These are phyloP conservation scores for Vaccinium corymbosum DNA, from an alignment of 148 eudicot species.

Conservation along the genomic window DNA sequence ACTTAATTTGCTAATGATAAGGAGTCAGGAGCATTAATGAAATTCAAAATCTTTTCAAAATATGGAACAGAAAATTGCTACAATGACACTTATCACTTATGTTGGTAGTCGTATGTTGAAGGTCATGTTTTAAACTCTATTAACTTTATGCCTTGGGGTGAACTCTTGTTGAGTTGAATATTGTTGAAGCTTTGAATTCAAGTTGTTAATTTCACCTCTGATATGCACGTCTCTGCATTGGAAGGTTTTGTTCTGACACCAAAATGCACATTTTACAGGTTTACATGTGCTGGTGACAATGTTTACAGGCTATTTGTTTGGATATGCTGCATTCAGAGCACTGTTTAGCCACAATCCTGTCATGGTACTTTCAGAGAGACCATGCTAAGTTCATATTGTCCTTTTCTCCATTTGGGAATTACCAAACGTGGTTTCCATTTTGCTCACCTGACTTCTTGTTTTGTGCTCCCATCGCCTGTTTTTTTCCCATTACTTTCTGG, in stretches of 20 bases:
- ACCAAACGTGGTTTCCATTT: neutral
- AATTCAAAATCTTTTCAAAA: neutral
- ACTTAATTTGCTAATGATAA: neutral
- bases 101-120: neutral
- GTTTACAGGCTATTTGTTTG: slow-evolving; percentile 88
- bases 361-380: slow-evolving; percentile 48
- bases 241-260: neutral
- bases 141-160: neutral
- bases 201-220: neutral
- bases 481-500: neutral
- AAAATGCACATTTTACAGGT: slow-evolving; percentile 41
- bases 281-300: slow-evolving; percentile 77
- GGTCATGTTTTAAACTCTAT: neutral
- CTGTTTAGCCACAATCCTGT: slow-evolving; percentile 73
- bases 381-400: neutral
- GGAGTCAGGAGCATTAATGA: neutral
- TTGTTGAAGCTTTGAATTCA: neutral
- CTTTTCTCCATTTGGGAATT: neutral
- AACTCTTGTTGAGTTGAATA: neutral
- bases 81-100: neutral
- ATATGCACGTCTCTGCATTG: neutral
- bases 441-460: neutral
- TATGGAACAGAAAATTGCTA: neutral
- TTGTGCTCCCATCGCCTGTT: neutral
- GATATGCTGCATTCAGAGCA: slow-evolving; percentile 86